These are phyloP conservation scores for Racocetra persica DNA, from an alignment of 371 early-diverging fungal species.

Conservation along the genomic window DNA sequence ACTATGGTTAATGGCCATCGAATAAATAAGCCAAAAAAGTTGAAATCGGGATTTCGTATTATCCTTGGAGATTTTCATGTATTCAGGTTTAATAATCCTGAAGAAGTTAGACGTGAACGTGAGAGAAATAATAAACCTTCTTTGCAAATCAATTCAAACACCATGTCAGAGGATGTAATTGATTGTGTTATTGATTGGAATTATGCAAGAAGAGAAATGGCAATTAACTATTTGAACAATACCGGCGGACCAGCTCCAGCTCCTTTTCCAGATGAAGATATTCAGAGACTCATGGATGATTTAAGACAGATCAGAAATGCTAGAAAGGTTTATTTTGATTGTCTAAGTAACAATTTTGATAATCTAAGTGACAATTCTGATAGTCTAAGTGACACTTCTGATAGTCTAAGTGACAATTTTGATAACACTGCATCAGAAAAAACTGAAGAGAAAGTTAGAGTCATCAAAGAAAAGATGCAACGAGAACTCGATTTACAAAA, in stretches of 20 bases:
- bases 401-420: constrained; percentile 58
- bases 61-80: constrained; percentile 85
- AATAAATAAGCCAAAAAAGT: constrained; percentile 62
- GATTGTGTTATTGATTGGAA: constrained; percentile 86
- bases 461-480: constrained; percentile 64
- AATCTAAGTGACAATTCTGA: too few relatives aligned
- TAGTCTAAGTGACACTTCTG: constrained; percentile 59
- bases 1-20: constrained; percentile 83
- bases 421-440: constrained; percentile 58
- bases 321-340: constrained; percentile 61
- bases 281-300: constrained; percentile 65
- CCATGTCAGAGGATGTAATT: constrained; percentile 63
- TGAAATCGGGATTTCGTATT: constrained; percentile 82
- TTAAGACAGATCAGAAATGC: constrained; percentile 62
- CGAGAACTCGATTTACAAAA: constrained; percentile 62
- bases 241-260: constrained; percentile 45
- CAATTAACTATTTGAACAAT: constrained; percentile 49
- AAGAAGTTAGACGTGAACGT: constrained; percentile 79
- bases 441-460: constrained; percentile 60
- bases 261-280: constrained; percentile 64
- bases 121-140: constrained; percentile 42
- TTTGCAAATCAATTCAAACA: constrained; percentile 42
- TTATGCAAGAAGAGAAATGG: constrained; percentile 77
- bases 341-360: too few relatives aligned
- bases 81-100: constrained; percentile 89